phyloP scores from a whole-genome alignment of 1,284 basidiomycete species.

The Marasmius tenuissimus region DNA sequence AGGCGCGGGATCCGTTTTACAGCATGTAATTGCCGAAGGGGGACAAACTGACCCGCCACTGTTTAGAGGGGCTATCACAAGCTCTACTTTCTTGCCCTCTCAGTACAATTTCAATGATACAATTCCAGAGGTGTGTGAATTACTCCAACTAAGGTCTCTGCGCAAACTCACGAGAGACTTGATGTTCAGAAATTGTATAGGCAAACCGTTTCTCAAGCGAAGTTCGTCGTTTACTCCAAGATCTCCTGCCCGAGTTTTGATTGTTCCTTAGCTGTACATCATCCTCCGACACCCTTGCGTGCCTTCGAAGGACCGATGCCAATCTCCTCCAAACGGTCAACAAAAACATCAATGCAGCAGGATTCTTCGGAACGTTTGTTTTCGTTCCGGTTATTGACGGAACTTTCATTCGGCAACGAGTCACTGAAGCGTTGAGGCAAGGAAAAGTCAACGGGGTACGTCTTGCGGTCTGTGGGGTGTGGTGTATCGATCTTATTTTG shows the following conservation, averaged over 20 bases:
- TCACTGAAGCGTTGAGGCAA: slow-evolving; percentile 33
- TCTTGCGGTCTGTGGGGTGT: not conserved
- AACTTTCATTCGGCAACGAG: slow-evolving; percentile 40
- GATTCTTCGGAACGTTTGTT: slow-evolving; percentile 40
- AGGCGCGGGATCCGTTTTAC: slow-evolving; percentile 34
- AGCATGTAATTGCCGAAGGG: slow-evolving; percentile 30
- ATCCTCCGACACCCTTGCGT: slow-evolving; percentile 30
- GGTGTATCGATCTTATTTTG: not conserved
- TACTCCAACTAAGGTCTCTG: no score
- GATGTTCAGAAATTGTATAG: slow-evolving; percentile 35
- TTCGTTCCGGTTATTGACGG: slow-evolving; percentile 48
- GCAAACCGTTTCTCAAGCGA: slow-evolving; percentile 27
- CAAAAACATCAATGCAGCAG: slow-evolving; percentile 27
- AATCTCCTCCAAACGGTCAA: slow-evolving; percentile 34
- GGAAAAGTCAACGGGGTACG: slow-evolving; percentile 40
- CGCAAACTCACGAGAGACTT: no score
- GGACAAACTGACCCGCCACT: slow-evolving; percentile 38
- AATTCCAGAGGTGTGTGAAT: slow-evolving; percentile 37
- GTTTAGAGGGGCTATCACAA: slow-evolving; percentile 43
- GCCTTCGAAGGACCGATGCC: slow-evolving; percentile 33
- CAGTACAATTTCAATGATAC: slow-evolving; percentile 43
- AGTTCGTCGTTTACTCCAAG: slow-evolving; percentile 22
- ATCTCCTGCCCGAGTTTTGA: not conserved
- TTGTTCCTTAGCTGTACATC: slow-evolving; percentile 35
- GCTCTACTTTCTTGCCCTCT: slow-evolving; percentile 42